Evolutionary conservation across 129 eudicot genomes (phyloP).

Genomic region (Solidago caesia): DNA sequence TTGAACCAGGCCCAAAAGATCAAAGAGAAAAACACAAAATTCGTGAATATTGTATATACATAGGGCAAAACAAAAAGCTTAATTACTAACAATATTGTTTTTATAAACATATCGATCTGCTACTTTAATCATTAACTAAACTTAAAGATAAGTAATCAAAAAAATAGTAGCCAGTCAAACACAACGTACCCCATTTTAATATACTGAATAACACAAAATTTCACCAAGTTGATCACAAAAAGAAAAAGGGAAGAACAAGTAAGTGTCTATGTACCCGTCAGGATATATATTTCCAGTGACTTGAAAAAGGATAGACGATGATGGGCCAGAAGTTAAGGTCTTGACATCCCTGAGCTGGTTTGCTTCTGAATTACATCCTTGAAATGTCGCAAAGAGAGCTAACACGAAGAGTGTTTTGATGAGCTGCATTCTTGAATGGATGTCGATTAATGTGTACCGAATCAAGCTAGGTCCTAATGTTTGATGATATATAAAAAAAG

Average conservation of each 20-base stretch:
- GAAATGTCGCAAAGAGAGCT: background rate
- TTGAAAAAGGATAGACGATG: background rate
- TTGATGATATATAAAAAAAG: background rate
- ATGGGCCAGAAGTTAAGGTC: background rate
- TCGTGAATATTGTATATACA: too few species aligned
- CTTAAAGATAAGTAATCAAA: too few species aligned
- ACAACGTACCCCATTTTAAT: too few species aligned
- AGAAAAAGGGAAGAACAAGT: background rate
- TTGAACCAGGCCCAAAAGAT: too few species aligned
- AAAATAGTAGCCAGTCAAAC: too few species aligned
- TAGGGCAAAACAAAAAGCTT: too few species aligned
- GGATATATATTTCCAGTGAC: slow-evolving; percentile 17
- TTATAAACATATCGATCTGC: too few species aligned
- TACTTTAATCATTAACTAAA: too few species aligned
- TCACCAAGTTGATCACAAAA: background rate
- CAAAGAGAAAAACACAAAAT: too few species aligned
- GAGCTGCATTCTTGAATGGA: slow-evolving; percentile 1
- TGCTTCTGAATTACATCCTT: background rate
- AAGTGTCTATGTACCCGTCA: background rate
- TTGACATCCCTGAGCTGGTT: background rate
- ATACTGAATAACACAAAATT: too few species aligned
- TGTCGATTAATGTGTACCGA: background rate
- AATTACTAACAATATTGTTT: too few species aligned
- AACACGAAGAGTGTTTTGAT: background rate
- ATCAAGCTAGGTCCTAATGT: background rate